Conservation (phyloP, 2,329 filamentous ascomycete species). For the Penicillium aurantiogriseum region DNA sequence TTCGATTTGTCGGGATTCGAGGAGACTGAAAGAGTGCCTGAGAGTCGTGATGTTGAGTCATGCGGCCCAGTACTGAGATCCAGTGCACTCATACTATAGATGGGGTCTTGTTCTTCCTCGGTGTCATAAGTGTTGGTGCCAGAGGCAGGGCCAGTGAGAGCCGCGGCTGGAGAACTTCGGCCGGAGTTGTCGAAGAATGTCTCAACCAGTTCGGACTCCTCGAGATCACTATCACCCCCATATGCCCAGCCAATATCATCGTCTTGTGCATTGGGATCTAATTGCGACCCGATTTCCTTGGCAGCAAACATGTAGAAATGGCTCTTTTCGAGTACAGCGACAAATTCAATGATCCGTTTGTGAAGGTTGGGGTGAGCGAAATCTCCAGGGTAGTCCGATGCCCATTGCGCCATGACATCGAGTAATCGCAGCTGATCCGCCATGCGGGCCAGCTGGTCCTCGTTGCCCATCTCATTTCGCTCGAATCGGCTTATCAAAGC, state of each 20-base stretch:
- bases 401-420: constrained; percentile 83
- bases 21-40: constrained; percentile 39
- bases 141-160: constrained; percentile 24
- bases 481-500: constrained; percentile 64
- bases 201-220: constrained; percentile 43
- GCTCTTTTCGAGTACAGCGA: constrained; percentile 69
- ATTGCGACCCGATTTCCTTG: constrained; percentile 76
- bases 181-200: constrained; percentile 43
- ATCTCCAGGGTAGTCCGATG: constrained; percentile 84
- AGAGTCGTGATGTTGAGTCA: constrained; percentile 40
- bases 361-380: constrained; percentile 78
- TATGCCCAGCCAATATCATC: constrained; percentile 94
- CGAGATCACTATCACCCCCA: constrained; percentile 62
- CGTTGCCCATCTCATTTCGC: constrained; percentile 70
- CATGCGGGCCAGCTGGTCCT: constrained; percentile 72
- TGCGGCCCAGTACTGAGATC: constrained; percentile 41
- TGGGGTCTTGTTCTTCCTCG: constrained; percentile 38
- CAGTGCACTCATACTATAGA: constrained; percentile 40
- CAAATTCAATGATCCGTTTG: constrained; percentile 70
- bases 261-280: constrained; percentile 76
- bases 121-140: constrained; percentile 21
- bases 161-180: constrained; percentile 41
- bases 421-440: constrained; percentile 80
- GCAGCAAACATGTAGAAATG: constrained; percentile 82
- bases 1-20: constrained; percentile 42